A percentile compares a stretch with the other conserved stretches of the same genome.
These are phyloP conservation scores for Combretum micranthum DNA, from an alignment of 345 rosid genomes.

Conservation along the genomic window DNA sequence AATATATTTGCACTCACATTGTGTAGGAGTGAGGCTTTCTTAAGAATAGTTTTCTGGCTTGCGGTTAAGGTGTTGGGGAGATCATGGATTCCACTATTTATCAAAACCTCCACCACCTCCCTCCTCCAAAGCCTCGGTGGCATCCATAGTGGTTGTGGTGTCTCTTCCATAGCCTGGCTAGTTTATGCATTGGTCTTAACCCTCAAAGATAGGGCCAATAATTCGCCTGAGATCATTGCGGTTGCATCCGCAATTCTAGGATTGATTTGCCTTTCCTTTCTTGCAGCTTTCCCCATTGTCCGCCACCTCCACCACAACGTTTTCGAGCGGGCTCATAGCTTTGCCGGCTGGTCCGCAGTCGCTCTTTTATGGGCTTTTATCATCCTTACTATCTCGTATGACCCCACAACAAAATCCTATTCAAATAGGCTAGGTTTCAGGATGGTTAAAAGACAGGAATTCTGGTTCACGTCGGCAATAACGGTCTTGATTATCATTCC, in stretches of 20 bases:
- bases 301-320: slow-evolving; percentile 82
- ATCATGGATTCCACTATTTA: slow-evolving; percentile 43
- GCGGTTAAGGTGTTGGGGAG: slow-evolving; percentile 48
- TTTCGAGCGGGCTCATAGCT: slow-evolving; percentile 67
- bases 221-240: slow-evolving; percentile 47
- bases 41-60: slow-evolving; percentile 53
- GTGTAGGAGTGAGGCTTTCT: slow-evolving; percentile 68
- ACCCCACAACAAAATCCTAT: slow-evolving; percentile 50
- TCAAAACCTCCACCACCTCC: slow-evolving; percentile 60
- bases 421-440: slow-evolving; percentile 30
- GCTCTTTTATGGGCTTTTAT: slow-evolving; percentile 66
- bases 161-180: slow-evolving; percentile 73
- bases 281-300: slow-evolving; percentile 69
- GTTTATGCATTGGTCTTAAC: slow-evolving; percentile 49
- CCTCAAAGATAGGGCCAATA: slow-evolving; percentile 41
- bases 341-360: slow-evolving; percentile 69
- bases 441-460: slow-evolving; percentile 48
- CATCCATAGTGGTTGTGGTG: slow-evolving; percentile 71
- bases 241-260: slow-evolving; percentile 51
- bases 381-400: slow-evolving; percentile 47
- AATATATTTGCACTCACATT: slow-evolving; percentile 66
- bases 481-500: slow-evolving; percentile 53
- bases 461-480: slow-evolving; percentile 65
- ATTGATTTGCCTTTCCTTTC: slow-evolving; percentile 48
- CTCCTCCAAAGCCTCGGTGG: slow-evolving; percentile 75